Evolutionary conservation across 495 filamentous ascomycete species (phyloP).

Genomic region (Oidiodendron maius): DNA sequence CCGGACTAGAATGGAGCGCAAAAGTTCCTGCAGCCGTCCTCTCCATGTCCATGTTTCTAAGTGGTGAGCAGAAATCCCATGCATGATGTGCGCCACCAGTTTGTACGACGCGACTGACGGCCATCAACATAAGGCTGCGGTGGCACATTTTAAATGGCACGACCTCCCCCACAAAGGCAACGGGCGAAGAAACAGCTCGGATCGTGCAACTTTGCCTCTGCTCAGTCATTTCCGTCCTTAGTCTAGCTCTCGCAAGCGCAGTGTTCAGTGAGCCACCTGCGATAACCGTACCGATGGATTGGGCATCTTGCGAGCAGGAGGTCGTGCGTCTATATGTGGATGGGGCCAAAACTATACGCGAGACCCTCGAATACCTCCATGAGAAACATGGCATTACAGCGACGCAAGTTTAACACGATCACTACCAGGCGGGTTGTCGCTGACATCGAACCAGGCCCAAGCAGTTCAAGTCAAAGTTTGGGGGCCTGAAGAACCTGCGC

Average conservation of each 20-base stretch:
- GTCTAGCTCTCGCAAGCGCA: not conserved
- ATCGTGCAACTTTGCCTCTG: not conserved
- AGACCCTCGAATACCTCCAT: conserved; percentile 7
- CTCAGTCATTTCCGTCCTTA: conserved; percentile 3
- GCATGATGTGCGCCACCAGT: not conserved
- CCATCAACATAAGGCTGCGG: not conserved
- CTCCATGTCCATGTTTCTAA: not conserved
- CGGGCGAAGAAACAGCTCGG: not conserved
- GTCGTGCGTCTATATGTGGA: conserved; percentile 6
- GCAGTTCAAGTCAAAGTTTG: conserved; percentile 6
- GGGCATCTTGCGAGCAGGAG: conserved; percentile 4
- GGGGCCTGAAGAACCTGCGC: conserved; percentile 6
- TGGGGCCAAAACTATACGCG: conserved; percentile 1
- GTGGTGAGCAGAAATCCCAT: conserved; percentile 2
- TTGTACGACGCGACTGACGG: not conserved
- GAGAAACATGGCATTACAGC: conserved; percentile 2
- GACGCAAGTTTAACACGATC: conserved; percentile 2
- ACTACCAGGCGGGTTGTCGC: not conserved
- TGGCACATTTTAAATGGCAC: not conserved
- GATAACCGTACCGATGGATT: conserved; percentile 5
- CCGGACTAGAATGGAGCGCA: too few species aligned
- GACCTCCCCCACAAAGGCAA: not conserved
- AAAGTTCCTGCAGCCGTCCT: too few species aligned
- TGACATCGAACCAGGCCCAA: conserved; percentile 2
- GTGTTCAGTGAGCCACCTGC: not conserved